Evolutionary conservation across 345 rosid species (phyloP).

Genomic region (Leavenworthia alabamica): DNA sequence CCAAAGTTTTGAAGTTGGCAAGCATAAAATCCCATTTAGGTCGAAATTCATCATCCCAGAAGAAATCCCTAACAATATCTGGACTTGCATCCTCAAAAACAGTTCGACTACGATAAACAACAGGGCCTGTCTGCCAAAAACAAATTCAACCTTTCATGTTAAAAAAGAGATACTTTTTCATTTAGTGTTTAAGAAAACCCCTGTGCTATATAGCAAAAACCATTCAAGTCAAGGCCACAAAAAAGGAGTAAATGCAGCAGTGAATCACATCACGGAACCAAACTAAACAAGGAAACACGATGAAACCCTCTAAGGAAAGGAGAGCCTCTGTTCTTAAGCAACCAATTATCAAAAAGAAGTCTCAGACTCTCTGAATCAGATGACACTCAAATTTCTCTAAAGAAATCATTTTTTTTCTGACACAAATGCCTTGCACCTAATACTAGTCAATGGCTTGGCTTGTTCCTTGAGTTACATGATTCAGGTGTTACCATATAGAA

Average conservation of each 20-base stretch:
- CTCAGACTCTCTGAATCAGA: neutral
- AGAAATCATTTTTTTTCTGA: neutral
- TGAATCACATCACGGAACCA: no score
- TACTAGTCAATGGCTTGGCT: neutral
- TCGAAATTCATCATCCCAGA: constrained; percentile 98
- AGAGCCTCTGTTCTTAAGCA: no score
- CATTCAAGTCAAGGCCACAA: no score
- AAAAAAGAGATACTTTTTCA: neutral
- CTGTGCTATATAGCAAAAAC: no score
- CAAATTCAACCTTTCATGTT: constrained; percentile 31
- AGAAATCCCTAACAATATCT: constrained; percentile 93
- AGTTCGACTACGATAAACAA: constrained; percentile 67
- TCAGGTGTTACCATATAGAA: neutral
- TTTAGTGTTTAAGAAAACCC: no score
- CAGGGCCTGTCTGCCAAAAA: constrained; percentile 65
- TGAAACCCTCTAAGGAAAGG: no score
- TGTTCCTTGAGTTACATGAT: neutral
- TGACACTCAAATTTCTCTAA: neutral
- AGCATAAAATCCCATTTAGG: constrained; percentile 98
- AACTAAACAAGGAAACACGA: no score
- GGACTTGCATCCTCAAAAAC: constrained; percentile 91
- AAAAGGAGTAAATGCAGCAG: no score
- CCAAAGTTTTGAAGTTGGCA: constrained; percentile 56
- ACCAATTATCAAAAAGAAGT: neutral
- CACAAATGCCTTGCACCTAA: neutral